A percentile compares a stretch with the other conserved stretches of the same genome.
These are phyloP conservation scores for Stachybotrys chlorohalonatus DNA, from an alignment of 2,329 filamentous ascomycete species.

Conservation along the genomic window DNA sequence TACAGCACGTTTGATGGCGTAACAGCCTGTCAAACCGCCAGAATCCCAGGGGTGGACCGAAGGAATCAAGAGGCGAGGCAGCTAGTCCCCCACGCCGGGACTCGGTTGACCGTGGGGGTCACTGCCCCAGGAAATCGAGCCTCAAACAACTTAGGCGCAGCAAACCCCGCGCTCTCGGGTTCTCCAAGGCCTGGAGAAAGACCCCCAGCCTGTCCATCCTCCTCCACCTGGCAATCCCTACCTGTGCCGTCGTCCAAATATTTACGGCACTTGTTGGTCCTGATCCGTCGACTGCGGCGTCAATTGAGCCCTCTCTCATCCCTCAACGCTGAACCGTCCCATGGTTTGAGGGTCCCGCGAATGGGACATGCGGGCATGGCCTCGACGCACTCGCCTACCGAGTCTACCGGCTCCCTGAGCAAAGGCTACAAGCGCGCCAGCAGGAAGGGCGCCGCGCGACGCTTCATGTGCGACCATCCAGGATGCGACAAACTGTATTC, in stretches of 20 bases:
- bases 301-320: not conserved
- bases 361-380: slow-evolving; percentile 6
- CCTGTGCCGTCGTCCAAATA: not conserved
- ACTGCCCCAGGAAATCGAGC: not conserved
- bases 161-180: not conserved
- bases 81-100: not conserved
- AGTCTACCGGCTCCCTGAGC: not conserved
- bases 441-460: slow-evolving; percentile 38
- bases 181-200: not conserved
- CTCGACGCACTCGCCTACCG: slow-evolving; percentile 8
- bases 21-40: too few relatives aligned
- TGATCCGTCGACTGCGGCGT: not conserved
- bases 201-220: not conserved
- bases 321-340: not conserved
- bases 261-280: too few relatives aligned
- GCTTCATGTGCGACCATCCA: slow-evolving; percentile 56
- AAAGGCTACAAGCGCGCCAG: slow-evolving; percentile 40
- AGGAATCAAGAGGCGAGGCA: too few relatives aligned
- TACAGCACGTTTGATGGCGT: too few relatives aligned
- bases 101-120: not conserved
- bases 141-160: not conserved
- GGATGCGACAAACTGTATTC: slow-evolving; percentile 75
- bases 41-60: too few relatives aligned
- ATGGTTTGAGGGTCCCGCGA: not conserved
- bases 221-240: not conserved